A percentile compares a stretch with the other conserved stretches of the same genome.
These are phyloP conservation scores for Aspergillus pseudonomiae DNA, from an alignment of 2,329 filamentous ascomycete species.

Conservation along the genomic window DNA sequence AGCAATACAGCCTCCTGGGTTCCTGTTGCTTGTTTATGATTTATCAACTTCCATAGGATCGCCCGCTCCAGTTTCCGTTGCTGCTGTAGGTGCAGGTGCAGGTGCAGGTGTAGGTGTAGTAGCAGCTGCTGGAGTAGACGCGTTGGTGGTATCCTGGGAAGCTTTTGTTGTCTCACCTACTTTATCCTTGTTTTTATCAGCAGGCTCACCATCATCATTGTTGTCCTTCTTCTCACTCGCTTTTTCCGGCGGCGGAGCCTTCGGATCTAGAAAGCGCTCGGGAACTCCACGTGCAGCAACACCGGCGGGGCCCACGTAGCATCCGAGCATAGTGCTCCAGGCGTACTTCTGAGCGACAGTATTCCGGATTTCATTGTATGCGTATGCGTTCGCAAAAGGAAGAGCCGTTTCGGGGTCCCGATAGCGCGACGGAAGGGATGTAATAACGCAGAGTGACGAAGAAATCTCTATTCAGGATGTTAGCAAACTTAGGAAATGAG, in stretches of 20 bases:
- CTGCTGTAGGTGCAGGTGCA: conserved; percentile 11
- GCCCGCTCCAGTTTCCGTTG: conserved; percentile 12
- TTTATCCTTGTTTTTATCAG: conserved; percentile 13
- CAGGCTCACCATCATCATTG: conserved; percentile 3
- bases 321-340: conserved; percentile 80
- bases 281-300: conserved; percentile 75
- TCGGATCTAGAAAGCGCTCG: conserved; percentile 63
- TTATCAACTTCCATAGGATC: conserved; percentile 25
- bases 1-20: background rate
- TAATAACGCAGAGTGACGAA: conserved; percentile 74
- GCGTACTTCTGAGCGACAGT: conserved; percentile 73
- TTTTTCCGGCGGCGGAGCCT: conserved; percentile 20
- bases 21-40: background rate
- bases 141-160: conserved; percentile 1
- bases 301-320: conserved; percentile 72
- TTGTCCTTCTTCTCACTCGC: conserved; percentile 13
- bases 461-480: conserved; percentile 42
- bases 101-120: conserved; percentile 10
- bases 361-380: conserved; percentile 77
- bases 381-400: conserved; percentile 75
- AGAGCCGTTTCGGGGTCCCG: conserved; percentile 83
- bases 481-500: conserved; percentile 5
- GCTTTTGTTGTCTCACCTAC: conserved; percentile 13
- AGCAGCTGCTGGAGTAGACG: conserved; percentile 7
- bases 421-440: conserved; percentile 77